Evolutionary conservation across 495 filamentous ascomycete species (phyloP).

Genomic region (Neurospora sp.): DNA sequence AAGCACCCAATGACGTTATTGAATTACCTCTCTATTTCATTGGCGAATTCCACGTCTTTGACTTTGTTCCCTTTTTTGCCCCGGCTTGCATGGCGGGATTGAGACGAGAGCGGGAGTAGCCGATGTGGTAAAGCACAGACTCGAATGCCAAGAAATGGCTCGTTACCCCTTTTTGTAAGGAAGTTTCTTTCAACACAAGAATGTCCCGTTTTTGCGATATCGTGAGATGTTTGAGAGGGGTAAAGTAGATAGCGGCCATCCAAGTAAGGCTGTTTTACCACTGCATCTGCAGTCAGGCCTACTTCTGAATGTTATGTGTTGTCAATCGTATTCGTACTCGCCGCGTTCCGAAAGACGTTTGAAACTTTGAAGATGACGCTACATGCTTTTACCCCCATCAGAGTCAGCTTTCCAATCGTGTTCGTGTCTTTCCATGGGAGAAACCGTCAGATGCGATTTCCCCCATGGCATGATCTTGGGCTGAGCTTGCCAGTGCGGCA

Average conservation of each 20-base stretch:
- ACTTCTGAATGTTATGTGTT: neutral
- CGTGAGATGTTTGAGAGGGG: neutral
- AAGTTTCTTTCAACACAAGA: neutral
- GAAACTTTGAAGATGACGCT: neutral
- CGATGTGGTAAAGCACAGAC: neutral
- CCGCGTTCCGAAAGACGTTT: neutral
- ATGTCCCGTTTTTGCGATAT: no score
- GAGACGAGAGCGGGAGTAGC: neutral
- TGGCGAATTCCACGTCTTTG: neutral
- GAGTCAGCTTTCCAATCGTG: neutral
- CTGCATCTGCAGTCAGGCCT: neutral
- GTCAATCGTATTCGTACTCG: neutral
- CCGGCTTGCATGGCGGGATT: neutral
- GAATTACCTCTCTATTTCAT: neutral
- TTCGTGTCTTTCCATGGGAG: neutral
- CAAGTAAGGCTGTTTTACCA: neutral
- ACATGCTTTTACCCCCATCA: neutral
- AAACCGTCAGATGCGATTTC: neutral
- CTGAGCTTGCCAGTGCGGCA: neutral
- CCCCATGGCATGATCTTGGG: conserved; percentile 13
- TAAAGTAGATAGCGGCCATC: neutral
- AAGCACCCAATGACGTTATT: neutral
- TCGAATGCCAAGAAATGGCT: neutral
- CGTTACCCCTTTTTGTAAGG: neutral
- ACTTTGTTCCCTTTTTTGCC: no score